These are phyloP conservation scores for Cetradonia linearis DNA, from an alignment of 495 filamentous ascomycete genomes.

Conservation along the genomic window DNA sequence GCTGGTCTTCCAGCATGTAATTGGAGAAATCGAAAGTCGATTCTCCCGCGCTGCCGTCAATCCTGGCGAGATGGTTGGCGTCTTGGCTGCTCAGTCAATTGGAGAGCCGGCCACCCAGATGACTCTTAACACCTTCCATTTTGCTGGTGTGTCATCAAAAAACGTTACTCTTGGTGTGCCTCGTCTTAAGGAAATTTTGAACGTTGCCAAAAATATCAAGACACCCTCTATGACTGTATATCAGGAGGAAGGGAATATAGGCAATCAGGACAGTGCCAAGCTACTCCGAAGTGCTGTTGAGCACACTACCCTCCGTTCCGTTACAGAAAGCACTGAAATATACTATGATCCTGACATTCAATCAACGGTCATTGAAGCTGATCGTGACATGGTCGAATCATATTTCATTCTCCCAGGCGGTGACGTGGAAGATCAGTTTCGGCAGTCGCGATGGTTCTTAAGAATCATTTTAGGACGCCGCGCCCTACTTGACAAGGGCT, in stretches of 20 bases:
- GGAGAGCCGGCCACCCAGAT: conserved; percentile 98
- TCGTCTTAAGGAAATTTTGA: conserved; percentile 97
- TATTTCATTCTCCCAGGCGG: conserved; percentile 95
- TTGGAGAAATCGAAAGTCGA: conserved; percentile 81
- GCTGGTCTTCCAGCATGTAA: conserved; percentile 81
- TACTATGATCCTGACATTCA: conserved; percentile 94
- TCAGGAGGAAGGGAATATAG: conserved; percentile 46
- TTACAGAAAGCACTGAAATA: conserved; percentile 85
- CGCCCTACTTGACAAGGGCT: conserved; percentile 87
- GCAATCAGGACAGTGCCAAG: conserved; percentile 73
- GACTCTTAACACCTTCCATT: conserved; percentile 99
- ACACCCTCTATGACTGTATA: conserved; percentile 97
- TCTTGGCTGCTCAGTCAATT: conserved; percentile 94
- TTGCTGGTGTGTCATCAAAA: conserved; percentile 98
- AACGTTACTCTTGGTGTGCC: conserved; percentile 99
- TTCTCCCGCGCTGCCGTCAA: conserved; percentile 72
- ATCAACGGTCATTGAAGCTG: conserved; percentile 71
- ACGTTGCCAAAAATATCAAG: conserved; percentile 95
- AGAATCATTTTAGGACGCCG: conserved; percentile 88
- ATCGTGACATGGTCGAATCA: conserved; percentile 89
- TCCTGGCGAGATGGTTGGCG: conserved; percentile 97
- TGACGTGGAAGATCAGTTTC: conserved; percentile 53
- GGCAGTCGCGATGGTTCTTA: conserved; percentile 88
- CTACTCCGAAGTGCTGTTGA: conserved; percentile 76
- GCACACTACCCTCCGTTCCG: conserved; percentile 86